Percentiles rank a stretch among this genome's conserved stretches.
phyloP scores from a whole-genome alignment of 1,284 basidiomycete species.

The Abortiporus biennis region DNA sequence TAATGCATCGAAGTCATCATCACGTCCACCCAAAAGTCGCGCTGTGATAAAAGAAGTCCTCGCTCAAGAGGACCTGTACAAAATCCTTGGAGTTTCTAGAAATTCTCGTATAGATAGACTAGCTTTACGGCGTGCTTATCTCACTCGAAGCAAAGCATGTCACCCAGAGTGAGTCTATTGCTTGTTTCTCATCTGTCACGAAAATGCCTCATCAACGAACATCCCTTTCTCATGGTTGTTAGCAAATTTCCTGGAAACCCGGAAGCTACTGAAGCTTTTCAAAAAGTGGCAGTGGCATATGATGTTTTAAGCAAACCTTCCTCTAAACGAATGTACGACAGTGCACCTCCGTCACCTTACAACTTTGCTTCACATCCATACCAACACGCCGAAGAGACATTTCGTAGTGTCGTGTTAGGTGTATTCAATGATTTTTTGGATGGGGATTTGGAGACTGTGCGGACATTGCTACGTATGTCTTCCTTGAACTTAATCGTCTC shows the following conservation, averaged over 20 bases:
- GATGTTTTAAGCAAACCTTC: conserved; percentile 72
- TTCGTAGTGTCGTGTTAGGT: conserved; percentile 65
- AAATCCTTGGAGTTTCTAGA: conserved; percentile 60
- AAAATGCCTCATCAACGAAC: conserved; percentile 7
- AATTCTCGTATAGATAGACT: conserved; percentile 52
- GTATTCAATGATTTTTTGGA: conserved; percentile 80
- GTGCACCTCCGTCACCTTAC: conserved; percentile 36
- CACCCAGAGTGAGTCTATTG: conserved; percentile 70
- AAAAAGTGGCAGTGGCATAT: conserved; percentile 81
- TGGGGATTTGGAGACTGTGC: conserved; percentile 78
- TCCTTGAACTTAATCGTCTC: neutral
- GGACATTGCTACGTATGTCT: conserved; percentile 61
- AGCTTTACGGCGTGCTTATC: conserved; percentile 68
- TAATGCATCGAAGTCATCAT: conserved; percentile 22
- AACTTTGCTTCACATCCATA: conserved; percentile 46
- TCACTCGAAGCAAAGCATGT: conserved; percentile 68
- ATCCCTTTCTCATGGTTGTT: neutral
- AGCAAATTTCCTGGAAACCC: conserved; percentile 81
- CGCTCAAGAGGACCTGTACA: conserved; percentile 57
- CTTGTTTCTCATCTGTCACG: neutral
- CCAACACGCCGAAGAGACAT: conserved; percentile 66
- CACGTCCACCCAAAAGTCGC: conserved; percentile 19
- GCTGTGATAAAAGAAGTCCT: conserved; percentile 49
- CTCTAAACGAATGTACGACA: conserved; percentile 66
- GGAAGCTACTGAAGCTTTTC: conserved; percentile 76